Conservation (phyloP, 768 basidiomycete genomes). For the Suillus decipiens region DNA sequence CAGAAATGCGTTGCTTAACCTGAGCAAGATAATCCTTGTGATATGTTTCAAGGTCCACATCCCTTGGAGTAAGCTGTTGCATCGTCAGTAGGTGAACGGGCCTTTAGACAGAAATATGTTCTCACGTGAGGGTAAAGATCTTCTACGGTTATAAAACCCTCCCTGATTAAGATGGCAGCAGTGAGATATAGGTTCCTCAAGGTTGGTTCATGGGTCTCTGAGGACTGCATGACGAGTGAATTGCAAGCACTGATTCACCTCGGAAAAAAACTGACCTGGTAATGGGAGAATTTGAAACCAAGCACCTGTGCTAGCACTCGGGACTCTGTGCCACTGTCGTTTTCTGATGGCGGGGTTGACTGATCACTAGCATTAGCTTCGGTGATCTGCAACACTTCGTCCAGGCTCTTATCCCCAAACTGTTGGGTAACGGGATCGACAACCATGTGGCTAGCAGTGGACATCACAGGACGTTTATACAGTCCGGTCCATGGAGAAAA, state of each 20-base stretch:
- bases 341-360: conserved; percentile 10
- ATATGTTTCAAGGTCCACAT: conserved; percentile 72
- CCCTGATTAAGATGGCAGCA: conserved; percentile 85
- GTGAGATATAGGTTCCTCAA: conserved; percentile 78
- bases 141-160: conserved; percentile 83
- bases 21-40: conserved; percentile 65
- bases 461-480: conserved; percentile 33
- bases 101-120: conserved; percentile 11
- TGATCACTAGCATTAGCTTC: conserved; percentile 33
- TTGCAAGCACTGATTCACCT: not conserved
- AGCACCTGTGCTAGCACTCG: conserved; percentile 86
- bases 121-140: conserved; percentile 93
- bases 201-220: conserved; percentile 58
- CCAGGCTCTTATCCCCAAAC: conserved; percentile 62
- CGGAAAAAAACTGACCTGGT: conserved; percentile 60
- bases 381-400: conserved; percentile 62
- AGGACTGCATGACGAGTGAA: conserved; percentile 40
- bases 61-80: conserved; percentile 67
- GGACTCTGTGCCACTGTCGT: conserved; percentile 39
- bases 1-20: conserved; percentile 64
- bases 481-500: conserved; percentile 85
- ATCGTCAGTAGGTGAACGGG: conserved; percentile 13
- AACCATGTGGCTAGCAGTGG: conserved; percentile 36
- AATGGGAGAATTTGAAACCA: conserved; percentile 95
- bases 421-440: conserved; percentile 39